phyloP scores from a whole-genome alignment of 2,329 filamentous ascomycete genomes.

The Penicillium olsonii region DNA sequence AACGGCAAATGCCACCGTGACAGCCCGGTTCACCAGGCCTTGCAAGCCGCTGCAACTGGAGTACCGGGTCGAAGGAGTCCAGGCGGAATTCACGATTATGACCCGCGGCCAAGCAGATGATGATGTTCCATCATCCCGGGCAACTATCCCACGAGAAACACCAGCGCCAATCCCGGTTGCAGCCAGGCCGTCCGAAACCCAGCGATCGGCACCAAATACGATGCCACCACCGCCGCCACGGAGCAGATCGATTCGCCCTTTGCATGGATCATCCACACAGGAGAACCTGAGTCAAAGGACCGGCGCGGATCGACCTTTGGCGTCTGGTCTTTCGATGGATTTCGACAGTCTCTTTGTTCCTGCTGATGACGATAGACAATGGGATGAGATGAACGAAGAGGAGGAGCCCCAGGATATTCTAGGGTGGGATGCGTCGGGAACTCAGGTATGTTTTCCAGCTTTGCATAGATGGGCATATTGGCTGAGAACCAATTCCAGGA shows the following conservation, averaged over 20 bases:
- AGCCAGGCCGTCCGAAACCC: slow-evolving; percentile 8
- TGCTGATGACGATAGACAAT: slow-evolving; percentile 60
- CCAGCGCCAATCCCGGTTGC: slow-evolving; percentile 32
- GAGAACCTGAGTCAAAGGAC: slow-evolving; percentile 21
- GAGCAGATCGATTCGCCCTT: slow-evolving; percentile 33
- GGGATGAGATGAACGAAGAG: slow-evolving; percentile 60
- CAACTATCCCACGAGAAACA: slow-evolving; percentile 39
- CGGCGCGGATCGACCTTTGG: slow-evolving; percentile 30
- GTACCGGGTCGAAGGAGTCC: slow-evolving; percentile 58
- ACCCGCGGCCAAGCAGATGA: slow-evolving; percentile 58
- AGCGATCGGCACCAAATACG: slow-evolving; percentile 15
- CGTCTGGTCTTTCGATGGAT: slow-evolving; percentile 36
- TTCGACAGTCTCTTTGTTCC: slow-evolving; percentile 64
- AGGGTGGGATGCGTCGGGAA: slow-evolving; percentile 62
- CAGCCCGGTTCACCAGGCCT: slow-evolving; percentile 61
- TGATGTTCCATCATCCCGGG: slow-evolving; percentile 43
- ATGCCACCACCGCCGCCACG: slow-evolving; percentile 34
- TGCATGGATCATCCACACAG: slow-evolving; percentile 33
- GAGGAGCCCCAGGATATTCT: slow-evolving; percentile 60
- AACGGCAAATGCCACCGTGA: slow-evolving; percentile 56
- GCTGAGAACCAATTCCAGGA: slow-evolving; percentile 14
- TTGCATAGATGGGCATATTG: background rate
- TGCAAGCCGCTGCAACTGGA: slow-evolving; percentile 62
- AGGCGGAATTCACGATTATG: slow-evolving; percentile 66
- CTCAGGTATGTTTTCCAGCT: slow-evolving; percentile 25